Base-by-base conservation (phyloP, 2,329 filamentous ascomycete species). In the Dendrostoma leiphaemia region DNA sequence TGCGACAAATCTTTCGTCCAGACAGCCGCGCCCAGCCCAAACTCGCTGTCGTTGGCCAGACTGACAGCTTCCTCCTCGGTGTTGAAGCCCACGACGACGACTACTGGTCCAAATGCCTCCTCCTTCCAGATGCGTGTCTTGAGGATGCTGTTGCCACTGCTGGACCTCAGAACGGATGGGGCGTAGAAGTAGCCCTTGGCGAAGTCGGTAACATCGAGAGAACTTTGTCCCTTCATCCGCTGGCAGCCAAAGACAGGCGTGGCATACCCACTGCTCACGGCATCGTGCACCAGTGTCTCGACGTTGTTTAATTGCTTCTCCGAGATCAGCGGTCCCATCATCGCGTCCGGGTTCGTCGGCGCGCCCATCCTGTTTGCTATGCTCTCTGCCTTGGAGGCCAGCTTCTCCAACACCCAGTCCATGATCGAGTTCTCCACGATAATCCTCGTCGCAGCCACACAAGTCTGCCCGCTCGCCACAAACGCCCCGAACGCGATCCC, bases 61-160 rank as follows among this genome's bases (percentile, higher is more conserved):
- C 75, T 73, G 63, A 93, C 79, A 38, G 84, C 89, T 47, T 91
- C 84, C 21, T 83, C 83, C 73, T 90, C 86, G 61, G 78, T 84
- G 67, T 85, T 84, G 75, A 94, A 93, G 62, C 86, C 88, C 63
- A 83, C 80, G 60, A 94, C 82, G 48, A 86, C 81, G 67, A 89
- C 85, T 35, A 92, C 89, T 8, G 90, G 90, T 19, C 90, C 90
- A 69, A 94, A 94, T 56, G 91, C 90, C 70, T 94, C 90, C 67
- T 91, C 87, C 62, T 83, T 81, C 76, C 89, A 86, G 61, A 94
- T 88, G 66, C 83, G 83, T 70, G 89, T 88, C 64, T 83, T 72
- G 32, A 83, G 77, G 82, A 91, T 77, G 63, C 82, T 82, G 59
- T 81, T 77, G 71, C 67, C 72, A 64, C 77, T 28, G 43, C 84